These are phyloP conservation scores for Cordia subcordata DNA, from an alignment of 257 asterid genomes.

Conservation along the genomic window DNA sequence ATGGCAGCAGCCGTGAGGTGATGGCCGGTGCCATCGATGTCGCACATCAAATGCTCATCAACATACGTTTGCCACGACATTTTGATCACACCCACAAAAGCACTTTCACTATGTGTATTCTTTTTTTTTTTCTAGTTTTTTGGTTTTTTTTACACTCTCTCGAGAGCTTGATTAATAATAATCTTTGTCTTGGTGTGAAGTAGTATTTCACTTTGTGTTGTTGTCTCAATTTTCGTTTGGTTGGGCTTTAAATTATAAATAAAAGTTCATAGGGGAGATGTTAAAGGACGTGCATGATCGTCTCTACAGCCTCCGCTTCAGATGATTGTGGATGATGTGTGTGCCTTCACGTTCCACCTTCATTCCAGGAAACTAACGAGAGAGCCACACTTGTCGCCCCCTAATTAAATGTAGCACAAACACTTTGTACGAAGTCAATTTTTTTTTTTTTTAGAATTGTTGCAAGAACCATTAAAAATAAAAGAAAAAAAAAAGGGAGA, in stretches of 20 bases:
- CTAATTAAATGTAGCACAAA: no score
- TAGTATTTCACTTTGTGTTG: no score
- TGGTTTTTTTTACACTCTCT: not conserved
- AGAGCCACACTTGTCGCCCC: no score
- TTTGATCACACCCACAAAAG: not conserved
- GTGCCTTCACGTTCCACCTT: slow-evolving; percentile 22
- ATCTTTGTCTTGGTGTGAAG: no score
- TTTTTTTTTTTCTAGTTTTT: not conserved
- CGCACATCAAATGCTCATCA: slow-evolving; percentile 58
- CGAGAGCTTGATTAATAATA: not conserved
- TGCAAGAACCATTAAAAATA: no score
- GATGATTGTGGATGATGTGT: slow-evolving; percentile 5
- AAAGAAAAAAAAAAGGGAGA: no score
- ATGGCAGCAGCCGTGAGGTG: slow-evolving; percentile 56
- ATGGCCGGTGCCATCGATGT: slow-evolving; percentile 44
- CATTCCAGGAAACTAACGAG: slow-evolving; percentile 8
- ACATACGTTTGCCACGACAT: slow-evolving; percentile 64
- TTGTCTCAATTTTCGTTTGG: no score
- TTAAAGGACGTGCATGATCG: slow-evolving; percentile 21
- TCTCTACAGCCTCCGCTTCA: slow-evolving; percentile 12
- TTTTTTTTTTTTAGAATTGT: no score
- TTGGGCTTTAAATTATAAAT: no score
- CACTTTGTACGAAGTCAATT: no score
- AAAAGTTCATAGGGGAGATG: not conserved
- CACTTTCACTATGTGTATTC: not conserved